Percentiles rank a stretch among this genome's conserved stretches.
phyloP scores from a whole-genome alignment of 2,329 filamentous ascomycete genomes.

The Drechslerella coelobrocha region DNA sequence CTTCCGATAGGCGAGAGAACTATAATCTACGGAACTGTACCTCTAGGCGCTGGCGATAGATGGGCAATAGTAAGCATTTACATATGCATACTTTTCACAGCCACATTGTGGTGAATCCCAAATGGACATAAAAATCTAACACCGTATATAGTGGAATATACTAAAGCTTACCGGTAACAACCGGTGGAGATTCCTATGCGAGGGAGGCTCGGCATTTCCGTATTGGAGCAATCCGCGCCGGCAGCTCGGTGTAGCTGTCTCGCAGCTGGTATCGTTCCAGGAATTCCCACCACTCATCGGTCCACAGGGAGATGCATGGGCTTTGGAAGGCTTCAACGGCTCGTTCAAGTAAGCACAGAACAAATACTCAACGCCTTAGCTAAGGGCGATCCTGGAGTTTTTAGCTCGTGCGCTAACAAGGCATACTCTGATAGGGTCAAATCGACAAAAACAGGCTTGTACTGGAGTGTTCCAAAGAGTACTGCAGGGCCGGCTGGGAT shows the following conservation, averaged over 20 bases:
- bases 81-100: no score
- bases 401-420: not conserved
- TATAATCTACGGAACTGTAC: not conserved
- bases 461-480: constrained; percentile 24
- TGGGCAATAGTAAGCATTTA: constrained; percentile 26
- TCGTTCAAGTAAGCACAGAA: no score
- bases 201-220: constrained; percentile 16
- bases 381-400: not conserved
- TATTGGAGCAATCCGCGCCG: not conserved
- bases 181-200: constrained; percentile 7
- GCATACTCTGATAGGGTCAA: not conserved
- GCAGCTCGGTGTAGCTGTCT: no score
- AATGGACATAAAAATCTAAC: no score
- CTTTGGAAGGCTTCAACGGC: no score
- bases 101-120: no score
- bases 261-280: no score
- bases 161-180: not conserved
- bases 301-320: no score
- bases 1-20: constrained; percentile 7
- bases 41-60: constrained; percentile 8
- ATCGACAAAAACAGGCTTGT: not conserved
- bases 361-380: no score
- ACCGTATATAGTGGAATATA: constrained; percentile 19
- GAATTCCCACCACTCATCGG: no score
- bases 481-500: not conserved